Conservation (phyloP, 129 eudicot genomes). For the Artemisia argyi region DNA sequence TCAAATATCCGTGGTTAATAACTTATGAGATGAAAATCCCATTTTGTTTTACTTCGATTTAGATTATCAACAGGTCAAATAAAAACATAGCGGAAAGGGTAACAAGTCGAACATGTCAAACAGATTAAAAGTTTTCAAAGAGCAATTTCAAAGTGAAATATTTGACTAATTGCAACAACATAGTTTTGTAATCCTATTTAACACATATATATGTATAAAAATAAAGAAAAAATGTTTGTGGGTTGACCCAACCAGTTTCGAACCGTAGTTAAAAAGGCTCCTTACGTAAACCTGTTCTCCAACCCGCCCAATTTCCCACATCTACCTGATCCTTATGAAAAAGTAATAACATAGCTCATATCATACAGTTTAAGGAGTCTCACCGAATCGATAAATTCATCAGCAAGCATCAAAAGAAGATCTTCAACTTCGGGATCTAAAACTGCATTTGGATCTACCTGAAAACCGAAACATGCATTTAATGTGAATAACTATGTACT, state of each 20-base stretch:
- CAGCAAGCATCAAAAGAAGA: conserved; percentile 75
- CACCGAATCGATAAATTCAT: conserved; percentile 86
- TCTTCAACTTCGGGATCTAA: conserved; percentile 91
- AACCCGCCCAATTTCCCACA: neutral
- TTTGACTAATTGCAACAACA: neutral
- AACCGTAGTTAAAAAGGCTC: neutral
- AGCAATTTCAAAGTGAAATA: neutral
- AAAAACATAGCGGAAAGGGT: neutral
- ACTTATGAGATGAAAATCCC: no score
- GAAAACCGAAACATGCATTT: conserved; percentile 15
- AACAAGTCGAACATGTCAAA: neutral
- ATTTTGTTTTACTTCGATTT: no score
- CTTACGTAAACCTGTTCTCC: neutral
- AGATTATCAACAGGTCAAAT: neutral
- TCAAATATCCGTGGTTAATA: no score
- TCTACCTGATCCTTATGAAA: neutral
- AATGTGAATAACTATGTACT: neutral
- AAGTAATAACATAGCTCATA: neutral
- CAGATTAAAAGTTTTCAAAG: neutral
- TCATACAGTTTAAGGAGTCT: conserved; percentile 28
- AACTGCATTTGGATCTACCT: conserved; percentile 72
- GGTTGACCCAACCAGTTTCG: neutral
- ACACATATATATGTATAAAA: no score
- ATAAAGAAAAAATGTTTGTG: conserved; percentile 10
- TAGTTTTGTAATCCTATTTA: no score